Evolutionary conservation across 176 grass and related monocot species (phyloP).

Genomic region (Tillandsia leiboldiana): DNA sequence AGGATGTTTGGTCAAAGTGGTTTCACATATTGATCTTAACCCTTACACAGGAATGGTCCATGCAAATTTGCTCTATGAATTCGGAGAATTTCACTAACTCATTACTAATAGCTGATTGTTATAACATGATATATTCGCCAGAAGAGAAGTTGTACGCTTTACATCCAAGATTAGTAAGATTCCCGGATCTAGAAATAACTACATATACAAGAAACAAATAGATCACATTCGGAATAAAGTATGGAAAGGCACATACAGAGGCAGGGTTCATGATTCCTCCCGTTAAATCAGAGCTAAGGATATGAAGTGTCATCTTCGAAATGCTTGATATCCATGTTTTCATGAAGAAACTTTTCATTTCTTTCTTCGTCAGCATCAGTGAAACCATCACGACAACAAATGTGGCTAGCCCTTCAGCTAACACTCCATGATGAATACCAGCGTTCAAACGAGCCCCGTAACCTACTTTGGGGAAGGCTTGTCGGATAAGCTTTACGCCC

Average conservation of each 20-base stretch:
- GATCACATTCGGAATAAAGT: neutral
- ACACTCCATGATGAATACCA: slow-evolving; percentile 62
- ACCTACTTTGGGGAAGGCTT: slow-evolving; percentile 58
- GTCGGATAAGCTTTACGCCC: slow-evolving; percentile 53
- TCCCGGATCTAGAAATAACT: neutral
- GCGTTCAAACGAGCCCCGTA: slow-evolving; percentile 58
- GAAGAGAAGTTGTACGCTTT: neutral
- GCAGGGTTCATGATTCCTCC: slow-evolving; percentile 99
- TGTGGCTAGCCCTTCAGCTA: slow-evolving; percentile 75
- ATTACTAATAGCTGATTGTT: no score
- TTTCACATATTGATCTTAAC: no score
- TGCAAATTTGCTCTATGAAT: no score
- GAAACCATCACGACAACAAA: slow-evolving; percentile 84
- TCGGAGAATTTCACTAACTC: no score
- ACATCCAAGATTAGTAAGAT: neutral
- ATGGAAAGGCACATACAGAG: slow-evolving; percentile 53
- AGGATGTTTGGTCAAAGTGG: no score
- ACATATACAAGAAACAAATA: neutral
- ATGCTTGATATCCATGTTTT: slow-evolving; percentile 91
- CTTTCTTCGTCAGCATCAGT: slow-evolving; percentile 62
- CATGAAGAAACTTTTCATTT: slow-evolving; percentile 76
- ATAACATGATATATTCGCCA: no score
- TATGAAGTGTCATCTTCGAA: slow-evolving; percentile 79
- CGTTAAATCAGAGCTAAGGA: slow-evolving; percentile 87
- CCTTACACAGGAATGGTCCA: no score